Conservation (phyloP, 2,329 filamentous ascomycete genomes). For the Rhynchosporium agropyri region DNA sequence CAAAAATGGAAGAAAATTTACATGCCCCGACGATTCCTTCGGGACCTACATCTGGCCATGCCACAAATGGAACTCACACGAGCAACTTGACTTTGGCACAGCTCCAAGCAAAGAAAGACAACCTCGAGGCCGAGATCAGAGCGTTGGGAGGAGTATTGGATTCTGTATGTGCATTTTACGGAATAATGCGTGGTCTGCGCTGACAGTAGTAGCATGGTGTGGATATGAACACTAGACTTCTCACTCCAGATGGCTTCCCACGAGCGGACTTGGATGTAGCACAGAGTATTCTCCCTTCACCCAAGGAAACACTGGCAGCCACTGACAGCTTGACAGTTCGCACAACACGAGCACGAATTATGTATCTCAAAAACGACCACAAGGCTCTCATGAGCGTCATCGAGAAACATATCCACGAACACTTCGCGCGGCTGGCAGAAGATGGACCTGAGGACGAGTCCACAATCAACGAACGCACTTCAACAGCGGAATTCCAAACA, state of each 20-base stretch:
- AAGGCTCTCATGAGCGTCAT: constrained; percentile 83
- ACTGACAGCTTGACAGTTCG: constrained; percentile 63
- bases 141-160: constrained; percentile 85
- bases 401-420: constrained; percentile 84
- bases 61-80: constrained; percentile 61
- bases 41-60: constrained; percentile 68
- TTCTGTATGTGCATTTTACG: constrained; percentile 61
- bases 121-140: constrained; percentile 82
- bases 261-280: constrained; percentile 92
- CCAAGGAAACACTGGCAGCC: background rate
- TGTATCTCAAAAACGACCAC: constrained; percentile 89
- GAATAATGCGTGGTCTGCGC: background rate
- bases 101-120: constrained; percentile 82
- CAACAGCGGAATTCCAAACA: constrained; percentile 41
- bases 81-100: constrained; percentile 72
- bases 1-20: constrained; percentile 65
- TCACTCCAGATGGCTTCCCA: constrained; percentile 89
- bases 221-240: constrained; percentile 85
- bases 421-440: constrained; percentile 72
- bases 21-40: constrained; percentile 75
- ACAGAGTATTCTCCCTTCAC: constrained; percentile 66
- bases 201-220: constrained; percentile 72
- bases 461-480: constrained; percentile 30
- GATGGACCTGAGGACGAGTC: constrained; percentile 41
- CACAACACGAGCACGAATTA: constrained; percentile 88